phyloP scores from a whole-genome alignment of 73 alveolate species.

The Effrenium voratum region DNA sequence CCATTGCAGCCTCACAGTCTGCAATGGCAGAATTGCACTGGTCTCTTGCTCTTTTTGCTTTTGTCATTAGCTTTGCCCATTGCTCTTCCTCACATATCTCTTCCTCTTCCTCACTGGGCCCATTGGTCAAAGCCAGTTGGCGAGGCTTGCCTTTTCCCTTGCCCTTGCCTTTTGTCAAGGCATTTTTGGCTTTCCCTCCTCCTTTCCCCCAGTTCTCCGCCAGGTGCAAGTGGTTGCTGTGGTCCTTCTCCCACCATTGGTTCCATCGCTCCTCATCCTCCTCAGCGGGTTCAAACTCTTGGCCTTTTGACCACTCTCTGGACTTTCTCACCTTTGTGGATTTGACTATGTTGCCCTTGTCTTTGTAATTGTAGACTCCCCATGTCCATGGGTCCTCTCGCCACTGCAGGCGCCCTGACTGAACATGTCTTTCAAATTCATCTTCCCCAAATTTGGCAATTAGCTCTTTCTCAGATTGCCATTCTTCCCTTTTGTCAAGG shows the following conservation, averaged over 20 bases:
- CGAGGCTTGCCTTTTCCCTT: constrained; percentile 29
- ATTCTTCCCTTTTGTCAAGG: background rate
- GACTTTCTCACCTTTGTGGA: background rate
- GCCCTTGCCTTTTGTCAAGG: constrained; percentile 52
- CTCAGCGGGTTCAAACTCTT: background rate
- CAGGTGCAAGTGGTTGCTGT: background rate
- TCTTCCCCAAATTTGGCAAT: background rate
- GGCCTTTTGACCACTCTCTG: background rate
- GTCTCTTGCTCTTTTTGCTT: constrained; percentile 42
- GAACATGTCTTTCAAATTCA: background rate
- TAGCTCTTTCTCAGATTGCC: background rate
- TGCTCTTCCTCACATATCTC: background rate
- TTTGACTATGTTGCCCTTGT: background rate
- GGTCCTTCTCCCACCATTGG: background rate
- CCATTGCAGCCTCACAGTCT: constrained; percentile 8
- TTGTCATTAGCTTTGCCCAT: background rate
- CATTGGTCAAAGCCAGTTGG: no score
- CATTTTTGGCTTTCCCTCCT: background rate
- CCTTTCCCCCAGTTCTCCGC: background rate
- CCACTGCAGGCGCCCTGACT: background rate
- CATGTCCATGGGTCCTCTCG: constrained; percentile 11
- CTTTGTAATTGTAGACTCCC: background rate
- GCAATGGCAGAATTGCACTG: background rate
- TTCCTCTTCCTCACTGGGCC: constrained; percentile 22
- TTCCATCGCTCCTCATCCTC: background rate